A percentile compares a stretch with the other conserved stretches of the same genome.
Evolutionary conservation across 2,329 filamentous ascomycete species (phyloP).

Genomic region (Pochonia chlamydosporia): DNA sequence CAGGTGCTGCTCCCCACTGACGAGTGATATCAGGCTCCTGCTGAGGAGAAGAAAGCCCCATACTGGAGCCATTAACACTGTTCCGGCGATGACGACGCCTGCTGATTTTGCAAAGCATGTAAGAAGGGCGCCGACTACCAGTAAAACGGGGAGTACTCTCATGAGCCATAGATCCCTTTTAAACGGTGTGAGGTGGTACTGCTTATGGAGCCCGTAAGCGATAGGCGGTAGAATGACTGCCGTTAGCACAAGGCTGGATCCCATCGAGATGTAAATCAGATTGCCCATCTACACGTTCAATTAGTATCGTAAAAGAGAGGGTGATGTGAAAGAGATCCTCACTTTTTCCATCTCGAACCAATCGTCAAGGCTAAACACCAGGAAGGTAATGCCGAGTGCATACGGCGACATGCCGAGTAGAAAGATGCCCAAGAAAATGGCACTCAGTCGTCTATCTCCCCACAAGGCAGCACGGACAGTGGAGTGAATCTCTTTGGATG

Average conservation of each 20-base stretch:
- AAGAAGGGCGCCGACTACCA: slow-evolving; percentile 1
- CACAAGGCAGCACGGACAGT: neutral
- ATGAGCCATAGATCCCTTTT: slow-evolving; percentile 5
- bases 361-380: neutral
- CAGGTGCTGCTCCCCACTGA: slow-evolving; percentile 2
- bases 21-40: slow-evolving; percentile 3
- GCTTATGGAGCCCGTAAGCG: slow-evolving; percentile 1
- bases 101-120: slow-evolving; percentile 2
- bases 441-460: slow-evolving; percentile 2
- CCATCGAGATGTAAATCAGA: neutral
- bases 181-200: neutral
- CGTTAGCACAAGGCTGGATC: neutral
- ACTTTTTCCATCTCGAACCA: slow-evolving; percentile 1
- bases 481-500: neutral
- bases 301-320: neutral
- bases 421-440: slow-evolving; percentile 1
- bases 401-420: slow-evolving; percentile 1
- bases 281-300: neutral
- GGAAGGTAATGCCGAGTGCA: neutral
- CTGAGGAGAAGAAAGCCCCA: slow-evolving; percentile 1
- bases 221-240: slow-evolving; percentile 1
- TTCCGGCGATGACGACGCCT: slow-evolving; percentile 4
- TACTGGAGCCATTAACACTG: slow-evolving; percentile 1
- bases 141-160: neutral
- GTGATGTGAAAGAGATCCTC: neutral